Base-by-base conservation (phyloP, 2,329 filamentous ascomycete species). In the Blastomyces gilchristii region DNA sequence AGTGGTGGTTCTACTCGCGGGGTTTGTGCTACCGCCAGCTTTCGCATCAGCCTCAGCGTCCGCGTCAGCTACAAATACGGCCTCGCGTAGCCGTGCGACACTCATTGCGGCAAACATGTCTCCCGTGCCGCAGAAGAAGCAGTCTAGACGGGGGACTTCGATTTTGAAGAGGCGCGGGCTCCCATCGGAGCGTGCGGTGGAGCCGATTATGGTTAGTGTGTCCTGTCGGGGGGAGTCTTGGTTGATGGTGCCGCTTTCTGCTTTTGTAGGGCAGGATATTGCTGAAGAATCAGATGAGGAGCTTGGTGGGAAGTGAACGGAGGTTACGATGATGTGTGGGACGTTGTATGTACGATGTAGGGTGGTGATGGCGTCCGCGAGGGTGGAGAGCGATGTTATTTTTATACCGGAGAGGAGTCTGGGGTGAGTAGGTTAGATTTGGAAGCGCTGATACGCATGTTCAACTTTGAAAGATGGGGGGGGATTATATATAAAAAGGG, bases 31-130 rank as follows among this genome's bases (percentile, higher is more conserved):
- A 22, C 31, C 2, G 8, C 34, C 31, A 39, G 34, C 53, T 16
- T n/a, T 28, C 9, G 14, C 37, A 49, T 56, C 53, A 56, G 34
- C 53, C 16, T 37, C 43, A 28, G 7, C n/a, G 22, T 61, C 69
- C 1, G 73, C 68, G 6, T 70, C 72, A 0, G 78, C 78, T 2
- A 76, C 77, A 61, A 79, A 76, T 1, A 90, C 88, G 34, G 90
- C 91, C 79, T 97, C 90, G 63, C 93, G 87, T 71, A 99, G 85
- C 39, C 93, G 86, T 50, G 90, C 90, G 1, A 96, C 86, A 72
- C 91, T 91, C 56, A 99, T 82, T 8, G 93, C 93, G 39, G 91
- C 93, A 72, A 99, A 97, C 93, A 99, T 97, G 78, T 99, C 94
- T 57, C 94, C 94, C 0, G 95, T 97, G 50, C 94, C 94, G 69